Evolutionary conservation across 176 grass and related monocot species (phyloP), one percentile per base, ranked within the genome.

Genomic region (Lolium multiflorum): DNA sequence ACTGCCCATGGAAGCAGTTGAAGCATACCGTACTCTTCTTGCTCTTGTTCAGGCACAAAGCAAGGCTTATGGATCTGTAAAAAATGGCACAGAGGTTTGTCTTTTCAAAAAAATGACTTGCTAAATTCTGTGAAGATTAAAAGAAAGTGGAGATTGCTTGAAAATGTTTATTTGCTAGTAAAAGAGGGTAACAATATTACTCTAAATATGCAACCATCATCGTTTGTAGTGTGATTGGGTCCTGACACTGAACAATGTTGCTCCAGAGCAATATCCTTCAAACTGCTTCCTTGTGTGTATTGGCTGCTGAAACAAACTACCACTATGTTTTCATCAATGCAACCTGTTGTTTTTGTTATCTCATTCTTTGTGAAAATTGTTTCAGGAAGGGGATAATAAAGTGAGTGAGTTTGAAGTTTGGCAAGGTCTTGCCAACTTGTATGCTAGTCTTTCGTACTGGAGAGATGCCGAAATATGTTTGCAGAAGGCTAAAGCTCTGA

Each of bases 371-470:
- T 24, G 67, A 56, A 79, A 82, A 67, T 78, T 83, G 15, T 82
- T 90, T 83, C 80, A 94, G 91, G 87, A 90, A 25, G 31, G 81
- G 25, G 86, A 94, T 64, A 57, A 83, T 74, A 93, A 91, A 81
- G 94, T 94, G 24, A 96, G 87, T 12, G 97, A 99, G 76, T 89
- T 96, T 87, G 97, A 99, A 91, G 94, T 99, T 63, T 99, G 97
- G 97, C 97, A 96, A 86, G 97, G 92, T 91, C 97, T 99, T 87
- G 90, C 92, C 41, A 96, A 94, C 85, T 62, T 99, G 55, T 99
- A 99, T 75, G 89, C 94, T 21, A 90, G 92, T 89, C 89, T 99
- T 89, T 94, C 94, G 0, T 93, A 96, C 83, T 94, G 88, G 90
- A 91, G 88, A 90, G 94, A 99, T 87, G 94, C 94, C 9, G 82